Evolutionary conservation across 2,329 filamentous ascomycete genomes (phyloP).

Genomic region (Colletotrichum ledebouriae): DNA sequence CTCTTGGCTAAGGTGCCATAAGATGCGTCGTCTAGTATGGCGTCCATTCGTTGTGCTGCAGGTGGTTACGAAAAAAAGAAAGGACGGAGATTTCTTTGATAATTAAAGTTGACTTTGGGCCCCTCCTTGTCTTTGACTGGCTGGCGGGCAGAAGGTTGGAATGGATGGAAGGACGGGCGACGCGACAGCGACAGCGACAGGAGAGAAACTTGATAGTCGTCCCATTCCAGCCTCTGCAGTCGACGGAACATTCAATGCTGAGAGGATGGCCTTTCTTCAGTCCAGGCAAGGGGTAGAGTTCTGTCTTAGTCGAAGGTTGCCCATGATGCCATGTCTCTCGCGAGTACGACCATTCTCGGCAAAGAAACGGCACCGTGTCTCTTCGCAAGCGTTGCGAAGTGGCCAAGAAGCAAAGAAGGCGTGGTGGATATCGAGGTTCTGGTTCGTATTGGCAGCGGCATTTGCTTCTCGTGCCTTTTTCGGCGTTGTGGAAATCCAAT

Average conservation of each 20-base stretch:
- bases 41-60: conserved; percentile 2
- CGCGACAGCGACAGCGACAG: neutral
- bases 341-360: conserved; percentile 9
- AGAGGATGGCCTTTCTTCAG: conserved; percentile 3
- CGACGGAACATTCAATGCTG: conserved; percentile 5
- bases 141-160: conserved; percentile 4
- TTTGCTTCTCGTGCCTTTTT: conserved; percentile 14
- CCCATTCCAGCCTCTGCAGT: conserved; percentile 12
- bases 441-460: conserved; percentile 32
- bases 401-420: conserved; percentile 21
- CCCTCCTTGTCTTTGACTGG: conserved; percentile 7
- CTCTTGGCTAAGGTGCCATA: conserved; percentile 14
- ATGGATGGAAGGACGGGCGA: too few species aligned
- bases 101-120: conserved; percentile 3
- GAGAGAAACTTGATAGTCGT: neutral
- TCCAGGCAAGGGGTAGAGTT: conserved; percentile 17
- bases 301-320: conserved; percentile 13
- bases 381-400: conserved; percentile 3
- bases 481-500: conserved; percentile 1
- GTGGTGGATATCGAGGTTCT: conserved; percentile 7
- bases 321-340: conserved; percentile 23
- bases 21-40: conserved; percentile 11
- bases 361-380: conserved; percentile 14
- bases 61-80: conserved; percentile 23
- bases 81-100: conserved; percentile 25